Conservation (phyloP, 2,329 filamentous ascomycete genomes). For the Nemania serpens region DNA sequence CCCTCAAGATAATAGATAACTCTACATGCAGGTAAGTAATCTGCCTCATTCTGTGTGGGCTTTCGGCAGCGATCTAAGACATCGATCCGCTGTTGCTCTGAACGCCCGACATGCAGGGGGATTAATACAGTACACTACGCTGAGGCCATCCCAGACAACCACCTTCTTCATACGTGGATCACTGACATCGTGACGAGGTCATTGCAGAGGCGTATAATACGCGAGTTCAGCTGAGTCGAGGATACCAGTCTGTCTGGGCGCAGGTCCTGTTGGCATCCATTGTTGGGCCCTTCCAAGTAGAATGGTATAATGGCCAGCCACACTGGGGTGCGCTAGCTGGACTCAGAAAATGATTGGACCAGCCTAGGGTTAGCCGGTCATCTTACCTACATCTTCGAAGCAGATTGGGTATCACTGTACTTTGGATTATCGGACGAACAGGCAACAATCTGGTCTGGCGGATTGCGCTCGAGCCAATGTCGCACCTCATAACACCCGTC, state of each 20-base stretch:
- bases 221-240: background rate
- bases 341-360: slow-evolving; percentile 7
- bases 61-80: slow-evolving; percentile 20
- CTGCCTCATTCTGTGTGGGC: background rate
- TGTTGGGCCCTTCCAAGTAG: background rate
- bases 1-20: too few species aligned
- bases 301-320: background rate
- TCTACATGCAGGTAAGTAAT: too few species aligned
- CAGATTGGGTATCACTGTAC: background rate
- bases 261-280: slow-evolving; percentile 11
- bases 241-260: background rate
- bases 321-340: background rate
- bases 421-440: slow-evolving; percentile 6
- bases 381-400: background rate
- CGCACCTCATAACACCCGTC: background rate
- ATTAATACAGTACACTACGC: background rate
- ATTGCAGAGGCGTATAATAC: background rate
- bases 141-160: too few species aligned
- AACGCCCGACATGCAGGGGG: background rate
- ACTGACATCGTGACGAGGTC: background rate
- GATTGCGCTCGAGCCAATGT: slow-evolving; percentile 7
- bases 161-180: background rate
- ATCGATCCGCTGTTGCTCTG: slow-evolving; percentile 8
- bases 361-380: background rate
- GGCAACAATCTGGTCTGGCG: slow-evolving; percentile 6